These are phyloP conservation scores for Gossypium bickii DNA, from an alignment of 345 rosid species.

Conservation along the genomic window DNA sequence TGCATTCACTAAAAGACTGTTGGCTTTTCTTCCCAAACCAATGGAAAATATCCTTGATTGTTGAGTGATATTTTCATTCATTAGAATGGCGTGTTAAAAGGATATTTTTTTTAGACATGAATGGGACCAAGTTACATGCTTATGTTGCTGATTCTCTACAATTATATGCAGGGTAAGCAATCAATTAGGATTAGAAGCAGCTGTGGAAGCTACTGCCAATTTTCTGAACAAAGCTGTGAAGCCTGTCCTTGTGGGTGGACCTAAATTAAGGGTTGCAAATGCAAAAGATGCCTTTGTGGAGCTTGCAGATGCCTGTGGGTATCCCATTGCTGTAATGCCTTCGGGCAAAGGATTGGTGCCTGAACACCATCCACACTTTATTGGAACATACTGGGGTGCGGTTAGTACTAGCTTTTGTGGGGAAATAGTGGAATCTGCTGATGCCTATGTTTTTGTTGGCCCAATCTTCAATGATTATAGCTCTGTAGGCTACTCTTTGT, in stretches of 20 bases:
- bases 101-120: not conserved
- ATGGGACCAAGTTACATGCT: not conserved
- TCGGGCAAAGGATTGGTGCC: conserved; percentile 61
- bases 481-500: conserved; percentile 69
- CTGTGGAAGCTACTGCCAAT: conserved; percentile 61
- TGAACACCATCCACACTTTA: conserved; percentile 61
- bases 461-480: conserved; percentile 74
- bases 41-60: not conserved
- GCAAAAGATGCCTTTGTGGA: conserved; percentile 52
- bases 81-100: conserved; percentile 15
- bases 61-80: not conserved
- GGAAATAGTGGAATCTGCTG: conserved; percentile 76
- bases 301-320: conserved; percentile 48
- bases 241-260: conserved; percentile 66
- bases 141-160: not conserved
- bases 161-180: conserved; percentile 55
- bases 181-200: conserved; percentile 61
- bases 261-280: conserved; percentile 55
- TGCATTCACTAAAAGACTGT: not conserved
- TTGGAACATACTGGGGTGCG: conserved; percentile 80
- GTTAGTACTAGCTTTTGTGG: conserved; percentile 59
- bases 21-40: not conserved
- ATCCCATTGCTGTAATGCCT: conserved; percentile 64
- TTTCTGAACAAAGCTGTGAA: conserved; percentile 71
- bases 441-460: conserved; percentile 70